Base-by-base conservation (phyloP, 345 rosid species). In the Excoecaria cochinchinensis region DNA sequence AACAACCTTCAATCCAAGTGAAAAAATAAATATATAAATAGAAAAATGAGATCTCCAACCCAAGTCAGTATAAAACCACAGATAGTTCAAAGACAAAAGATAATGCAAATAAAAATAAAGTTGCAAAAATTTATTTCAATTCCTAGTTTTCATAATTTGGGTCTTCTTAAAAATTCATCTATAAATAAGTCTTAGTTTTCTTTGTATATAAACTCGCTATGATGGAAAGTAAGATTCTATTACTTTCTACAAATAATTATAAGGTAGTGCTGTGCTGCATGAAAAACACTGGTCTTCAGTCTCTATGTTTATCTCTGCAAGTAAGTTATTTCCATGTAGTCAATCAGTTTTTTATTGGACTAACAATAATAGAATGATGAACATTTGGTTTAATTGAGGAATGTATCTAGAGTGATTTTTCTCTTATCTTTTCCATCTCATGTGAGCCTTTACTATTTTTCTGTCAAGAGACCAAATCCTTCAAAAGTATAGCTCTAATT, bases 1-100 rank as follows among this genome's bases (percentile, higher is more conserved):
- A 85, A 91, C 90, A 79, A 94, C 97, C 98, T 94, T 85, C 63
- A 21, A 31, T 53, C 44, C 78, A 86, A 66, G 59, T 58, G 21
- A 16, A 59, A 57, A 59, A 68, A 31, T 31, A 31, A 31, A 31
- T 31, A 31, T 0, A 31, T 31, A 31, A 31, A 31, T 31, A 31
- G 31, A 31, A 13, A 1, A 12, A 31, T 55, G 58, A 59, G 59
- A 63, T 64, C 15, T 51, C 51, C 15, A 69, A 25, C 55, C 25
- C 48, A 68, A 24, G 65, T 12, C 50, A 44, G n/a, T 9, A 36
- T 5, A 47, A 42, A 44, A 25, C 13, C 1, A 31, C 48, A 44
- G 4, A 10, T 44, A 44, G 48, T 44, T 44, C 48, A 44, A 44
- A 44, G 10, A 44, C 48, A 44, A 0, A 44, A 44, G 48, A 44